Base-by-base conservation (phyloP, 345 rosid genomes). In the Orychophragmus violaceus region DNA sequence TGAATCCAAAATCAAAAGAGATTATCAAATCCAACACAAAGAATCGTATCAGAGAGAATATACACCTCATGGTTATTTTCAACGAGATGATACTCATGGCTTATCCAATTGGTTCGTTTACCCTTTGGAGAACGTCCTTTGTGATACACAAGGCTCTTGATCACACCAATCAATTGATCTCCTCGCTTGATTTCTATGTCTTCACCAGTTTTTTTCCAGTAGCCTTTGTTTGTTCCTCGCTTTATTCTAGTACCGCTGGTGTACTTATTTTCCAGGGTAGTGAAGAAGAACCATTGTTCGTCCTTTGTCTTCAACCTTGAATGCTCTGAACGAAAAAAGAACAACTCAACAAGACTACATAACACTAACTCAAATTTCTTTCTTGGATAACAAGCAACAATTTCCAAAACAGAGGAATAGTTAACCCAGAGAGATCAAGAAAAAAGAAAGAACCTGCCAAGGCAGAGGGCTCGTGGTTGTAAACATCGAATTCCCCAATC, bases 221-320 rank as follows among this genome's bases (percentile, higher is more conserved):
- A 89, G 12, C 98, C 96, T 52, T 53, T 48, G 6, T 59, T 71
- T 0, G 95, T 91, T 10, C 85, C 81, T 65, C 95, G 74, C 17
- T 45, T 80, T 61, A 80, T 45, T 3, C 1, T 66, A 42, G 72
- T 81, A 32, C 87, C 85, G n/a, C 2, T 29, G 23, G 2, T 16
- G 8, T 16, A 1, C 36, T 10, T 45, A 25, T 53, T 29, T 33
- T 29, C 23, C 59, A 29, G 4, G n/a, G 59, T 2, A 69, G 87
- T 75, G 44, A 84, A 89, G 75, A 91, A 84, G 84, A 81, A 91
- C 89, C 92, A 87, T 46, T 85, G 89, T 58, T 85, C 83, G 74
- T 91, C 96, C 56, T 85, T 79, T 54, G 83, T 84, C 70, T 83
- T 91, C 77, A 89, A 68, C 68, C 79, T 84, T 8, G 92, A 70